phyloP scores from a whole-genome alignment of 768 basidiomycete genomes.

The Leucocoprinus leucothites region DNA sequence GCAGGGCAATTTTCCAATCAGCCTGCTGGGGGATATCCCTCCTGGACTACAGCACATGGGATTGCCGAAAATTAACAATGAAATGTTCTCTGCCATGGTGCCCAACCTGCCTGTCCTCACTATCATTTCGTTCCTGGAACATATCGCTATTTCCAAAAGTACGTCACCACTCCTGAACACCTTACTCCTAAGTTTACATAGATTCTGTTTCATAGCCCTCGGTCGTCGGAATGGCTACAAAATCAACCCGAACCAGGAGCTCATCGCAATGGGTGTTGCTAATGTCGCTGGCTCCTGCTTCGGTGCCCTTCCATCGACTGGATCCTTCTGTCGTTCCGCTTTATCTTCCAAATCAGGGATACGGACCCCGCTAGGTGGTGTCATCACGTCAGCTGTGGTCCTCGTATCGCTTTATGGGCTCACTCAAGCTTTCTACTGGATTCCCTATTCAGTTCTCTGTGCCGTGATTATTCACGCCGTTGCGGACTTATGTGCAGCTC shows the following conservation, averaged over 20 bases:
- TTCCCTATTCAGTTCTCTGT: constrained; percentile 76
- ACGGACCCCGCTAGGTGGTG: constrained; percentile 90
- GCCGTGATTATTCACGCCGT: constrained; percentile 96
- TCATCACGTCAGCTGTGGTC: constrained; percentile 82
- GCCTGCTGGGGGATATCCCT: constrained; percentile 80
- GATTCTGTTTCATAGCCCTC: constrained; percentile 55
- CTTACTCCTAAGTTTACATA: background rate
- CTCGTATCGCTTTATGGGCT: constrained; percentile 93
- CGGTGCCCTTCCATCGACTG: constrained; percentile 92
- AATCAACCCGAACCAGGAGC: constrained; percentile 90
- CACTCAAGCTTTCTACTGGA: constrained; percentile 91
- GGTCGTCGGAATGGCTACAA: constrained; percentile 95
- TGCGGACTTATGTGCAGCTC: constrained; percentile 84
- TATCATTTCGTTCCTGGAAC: constrained; percentile 88
- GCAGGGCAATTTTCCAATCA: constrained; percentile 76
- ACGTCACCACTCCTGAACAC: constrained; percentile 22
- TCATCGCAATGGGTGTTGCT: constrained; percentile 98
- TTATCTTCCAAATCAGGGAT: constrained; percentile 96
- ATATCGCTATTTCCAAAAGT: constrained; percentile 97
- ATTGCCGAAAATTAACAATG: constrained; percentile 32
- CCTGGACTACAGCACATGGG: constrained; percentile 70
- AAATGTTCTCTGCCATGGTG: constrained; percentile 65
- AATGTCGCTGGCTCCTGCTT: constrained; percentile 90
- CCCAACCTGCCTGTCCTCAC: constrained; percentile 80
- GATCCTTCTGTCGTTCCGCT: constrained; percentile 96